A percentile compares a stretch with the other conserved stretches of the same genome.
These are phyloP conservation scores for Coemansia sp. DNA, from an alignment of 192 early-diverging fungal genomes.

Conservation along the genomic window DNA sequence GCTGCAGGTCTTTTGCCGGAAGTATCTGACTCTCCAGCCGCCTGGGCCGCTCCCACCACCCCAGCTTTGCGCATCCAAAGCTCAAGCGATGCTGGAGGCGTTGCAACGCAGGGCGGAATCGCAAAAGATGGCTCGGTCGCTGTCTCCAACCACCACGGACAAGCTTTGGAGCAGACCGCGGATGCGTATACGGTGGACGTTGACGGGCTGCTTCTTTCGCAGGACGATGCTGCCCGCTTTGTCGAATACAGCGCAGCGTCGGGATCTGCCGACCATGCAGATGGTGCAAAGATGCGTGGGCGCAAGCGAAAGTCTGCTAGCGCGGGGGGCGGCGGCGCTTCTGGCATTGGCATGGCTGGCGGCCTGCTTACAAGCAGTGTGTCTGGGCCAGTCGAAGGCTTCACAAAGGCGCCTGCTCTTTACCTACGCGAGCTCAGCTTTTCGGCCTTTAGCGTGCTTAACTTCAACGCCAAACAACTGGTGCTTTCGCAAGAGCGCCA, in stretches of 20 bases:
- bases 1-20: constrained; percentile 37
- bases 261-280: neutral
- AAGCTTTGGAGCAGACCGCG: neutral
- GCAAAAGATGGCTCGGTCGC: neutral
- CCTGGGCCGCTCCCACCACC: neutral
- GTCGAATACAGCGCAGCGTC: constrained; percentile 9
- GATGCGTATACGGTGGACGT: constrained; percentile 24
- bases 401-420: constrained; percentile 15
- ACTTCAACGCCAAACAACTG: neutral
- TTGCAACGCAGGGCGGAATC: neutral
- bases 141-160: neutral
- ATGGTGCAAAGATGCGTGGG: constrained; percentile 21
- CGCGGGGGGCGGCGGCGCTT: neutral
- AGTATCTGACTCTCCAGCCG: constrained; percentile 19
- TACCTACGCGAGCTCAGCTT: constrained; percentile 50
- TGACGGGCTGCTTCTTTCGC: constrained; percentile 39
- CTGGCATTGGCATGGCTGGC: neutral
- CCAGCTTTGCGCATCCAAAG: constrained; percentile 9
- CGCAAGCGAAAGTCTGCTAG: constrained; percentile 26
- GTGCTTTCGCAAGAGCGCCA: neutral
- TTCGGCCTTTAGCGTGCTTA: constrained; percentile 34
- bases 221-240: constrained; percentile 43
- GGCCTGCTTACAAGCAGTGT: neutral
- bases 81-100: neutral
- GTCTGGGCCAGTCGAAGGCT: constrained; percentile 11